These are phyloP conservation scores for Rhizopogon vesiculosus DNA, from an alignment of 768 basidiomycete genomes.

Conservation along the genomic window DNA sequence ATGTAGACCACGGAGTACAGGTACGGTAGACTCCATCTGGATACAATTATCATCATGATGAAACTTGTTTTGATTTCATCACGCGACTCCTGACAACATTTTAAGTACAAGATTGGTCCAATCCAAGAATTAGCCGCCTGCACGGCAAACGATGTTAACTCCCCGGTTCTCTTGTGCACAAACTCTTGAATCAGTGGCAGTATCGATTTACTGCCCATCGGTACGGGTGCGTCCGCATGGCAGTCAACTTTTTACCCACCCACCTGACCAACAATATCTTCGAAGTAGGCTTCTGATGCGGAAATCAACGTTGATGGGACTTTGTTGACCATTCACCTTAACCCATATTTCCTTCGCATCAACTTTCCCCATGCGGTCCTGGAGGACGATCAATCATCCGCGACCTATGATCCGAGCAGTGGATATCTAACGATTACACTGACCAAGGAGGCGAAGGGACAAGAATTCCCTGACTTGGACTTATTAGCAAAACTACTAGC, in stretches of 20 bases:
- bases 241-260: not conserved
- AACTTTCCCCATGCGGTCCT: conserved; percentile 64
- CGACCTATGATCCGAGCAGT: conserved; percentile 70
- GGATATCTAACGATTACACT: conserved; percentile 75
- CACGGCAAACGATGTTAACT: conserved; percentile 54
- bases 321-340: conserved; percentile 69
- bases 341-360: conserved; percentile 81
- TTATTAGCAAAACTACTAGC: conserved; percentile 73
- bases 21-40: too few relatives aligned
- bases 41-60: too few relatives aligned
- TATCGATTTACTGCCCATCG: conserved; percentile 67
- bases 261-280: not conserved
- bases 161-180: conserved; percentile 71
- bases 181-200: conserved; percentile 46
- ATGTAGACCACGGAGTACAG: too few relatives aligned
- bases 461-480: conserved; percentile 74
- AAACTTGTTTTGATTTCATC: too few relatives aligned
- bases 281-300: conserved; percentile 69
- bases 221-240: conserved; percentile 49
- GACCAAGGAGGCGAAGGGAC: conserved; percentile 61
- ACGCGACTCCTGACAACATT: too few relatives aligned
- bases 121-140: too few relatives aligned
- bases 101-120: too few relatives aligned
- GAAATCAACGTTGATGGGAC: conserved; percentile 75
- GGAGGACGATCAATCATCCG: conserved; percentile 63